phyloP scores from a whole-genome alignment of 2,329 filamentous ascomycete genomes.

The Macrophomina pseudophaseolina region DNA sequence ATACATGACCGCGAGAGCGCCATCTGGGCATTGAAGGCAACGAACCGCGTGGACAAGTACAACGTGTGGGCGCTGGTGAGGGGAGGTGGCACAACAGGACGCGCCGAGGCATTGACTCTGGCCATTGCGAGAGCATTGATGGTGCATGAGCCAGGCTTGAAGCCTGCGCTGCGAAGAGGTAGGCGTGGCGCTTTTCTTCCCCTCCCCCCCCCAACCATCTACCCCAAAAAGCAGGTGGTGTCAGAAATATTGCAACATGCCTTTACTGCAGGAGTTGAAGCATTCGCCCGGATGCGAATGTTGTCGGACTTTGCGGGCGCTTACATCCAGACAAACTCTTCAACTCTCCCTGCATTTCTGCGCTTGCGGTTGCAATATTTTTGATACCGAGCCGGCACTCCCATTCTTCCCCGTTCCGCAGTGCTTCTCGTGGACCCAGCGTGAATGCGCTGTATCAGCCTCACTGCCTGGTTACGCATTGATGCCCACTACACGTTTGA shows the following conservation, averaged over 20 bases:
- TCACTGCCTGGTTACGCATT: constrained; percentile 15
- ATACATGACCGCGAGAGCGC: constrained; percentile 94
- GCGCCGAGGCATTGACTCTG: constrained; percentile 92
- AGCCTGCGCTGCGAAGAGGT: constrained; percentile 88
- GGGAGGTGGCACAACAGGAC: constrained; percentile 91
- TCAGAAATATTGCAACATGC: no score
- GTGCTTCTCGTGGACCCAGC: constrained; percentile 6
- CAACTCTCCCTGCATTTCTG: no score
- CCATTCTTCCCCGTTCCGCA: constrained; percentile 1
- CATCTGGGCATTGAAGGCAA: constrained; percentile 85
- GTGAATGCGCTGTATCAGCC: constrained; percentile 6
- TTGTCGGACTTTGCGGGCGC: no score
- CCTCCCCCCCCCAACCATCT: no score
- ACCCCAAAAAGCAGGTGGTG: no score
- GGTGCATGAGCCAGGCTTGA: constrained; percentile 90
- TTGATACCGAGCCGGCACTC: neutral
- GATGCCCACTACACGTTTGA: constrained; percentile 12
- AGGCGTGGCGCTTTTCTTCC: constrained; percentile 49
- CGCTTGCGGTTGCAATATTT: no score
- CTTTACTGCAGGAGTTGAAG: no score
- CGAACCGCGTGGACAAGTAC: constrained; percentile 89
- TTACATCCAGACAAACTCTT: no score
- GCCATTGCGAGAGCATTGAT: constrained; percentile 86
- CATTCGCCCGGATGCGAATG: no score
- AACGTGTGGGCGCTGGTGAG: constrained; percentile 87